Evolutionary conservation across 176 grass and related monocot genomes (phyloP).

Genomic region (Avena insularis): DNA sequence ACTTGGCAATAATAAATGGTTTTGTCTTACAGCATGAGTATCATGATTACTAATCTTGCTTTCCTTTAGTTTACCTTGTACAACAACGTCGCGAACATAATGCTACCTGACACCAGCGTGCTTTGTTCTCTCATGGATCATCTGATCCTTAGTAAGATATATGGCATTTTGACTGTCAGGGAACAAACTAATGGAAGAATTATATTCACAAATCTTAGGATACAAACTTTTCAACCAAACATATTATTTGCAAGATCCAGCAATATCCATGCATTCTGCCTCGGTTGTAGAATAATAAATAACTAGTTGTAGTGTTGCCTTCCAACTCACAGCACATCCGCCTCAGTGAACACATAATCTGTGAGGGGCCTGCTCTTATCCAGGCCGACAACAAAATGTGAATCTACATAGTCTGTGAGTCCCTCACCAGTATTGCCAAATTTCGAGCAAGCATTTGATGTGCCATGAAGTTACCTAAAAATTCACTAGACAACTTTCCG

Average conservation of each 20-base stretch:
- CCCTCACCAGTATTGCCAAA: background rate
- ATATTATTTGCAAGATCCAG: background rate
- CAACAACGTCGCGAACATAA: background rate
- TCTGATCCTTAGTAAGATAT: background rate
- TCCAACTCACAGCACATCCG: too few species aligned
- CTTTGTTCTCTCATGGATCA: background rate
- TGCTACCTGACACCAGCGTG: background rate
- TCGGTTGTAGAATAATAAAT: background rate
- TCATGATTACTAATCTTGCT: too few species aligned
- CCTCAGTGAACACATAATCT: too few species aligned
- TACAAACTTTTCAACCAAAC: background rate
- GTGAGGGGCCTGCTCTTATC: background rate
- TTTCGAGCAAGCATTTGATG: background rate
- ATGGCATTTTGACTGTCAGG: background rate
- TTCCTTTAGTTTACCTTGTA: too few species aligned
- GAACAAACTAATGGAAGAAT: background rate
- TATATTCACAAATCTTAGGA: background rate
- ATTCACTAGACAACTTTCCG: background rate
- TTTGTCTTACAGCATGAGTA: too few species aligned
- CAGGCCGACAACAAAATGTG: background rate
- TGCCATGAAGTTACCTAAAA: background rate
- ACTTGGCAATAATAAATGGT: too few species aligned
- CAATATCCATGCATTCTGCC: background rate
- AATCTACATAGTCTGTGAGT: background rate
- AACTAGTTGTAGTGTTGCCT: too few species aligned